Conservation (phyloP, 371 early-diverging fungal genomes). For the Blakeslea trispora region DNA sequence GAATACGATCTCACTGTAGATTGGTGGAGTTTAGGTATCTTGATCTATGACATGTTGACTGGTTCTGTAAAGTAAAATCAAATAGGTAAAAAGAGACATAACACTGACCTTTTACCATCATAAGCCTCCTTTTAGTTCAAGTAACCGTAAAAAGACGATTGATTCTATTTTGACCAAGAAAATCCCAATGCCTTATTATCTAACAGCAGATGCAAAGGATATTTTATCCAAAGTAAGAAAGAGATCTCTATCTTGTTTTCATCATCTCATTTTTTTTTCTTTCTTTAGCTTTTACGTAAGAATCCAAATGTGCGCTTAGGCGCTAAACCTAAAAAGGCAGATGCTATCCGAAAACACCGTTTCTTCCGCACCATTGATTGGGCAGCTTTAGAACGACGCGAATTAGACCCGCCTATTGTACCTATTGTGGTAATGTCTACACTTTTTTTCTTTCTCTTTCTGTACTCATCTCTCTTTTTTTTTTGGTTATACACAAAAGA, state of each 20-base stretch:
- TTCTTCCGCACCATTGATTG: constrained; percentile 91
- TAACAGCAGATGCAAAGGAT: constrained; percentile 69
- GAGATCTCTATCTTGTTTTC: too few species aligned
- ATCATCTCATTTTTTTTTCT: too few species aligned
- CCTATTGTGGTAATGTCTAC: constrained; percentile 65
- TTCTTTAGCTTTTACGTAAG: constrained; percentile 65
- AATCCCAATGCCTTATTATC: constrained; percentile 71
- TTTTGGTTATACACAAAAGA: constrained; percentile 21
- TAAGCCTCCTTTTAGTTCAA: constrained; percentile 77
- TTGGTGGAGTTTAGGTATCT: constrained; percentile 94
- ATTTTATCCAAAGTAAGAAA: constrained; percentile 45
- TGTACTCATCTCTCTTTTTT: background rate
- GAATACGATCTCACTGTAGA: constrained; percentile 88
- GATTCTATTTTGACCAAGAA: constrained; percentile 77
- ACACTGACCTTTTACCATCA: constrained; percentile 1
- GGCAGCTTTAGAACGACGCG: constrained; percentile 61
- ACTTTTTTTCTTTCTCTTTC: background rate
- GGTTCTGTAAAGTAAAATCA: constrained; percentile 63
- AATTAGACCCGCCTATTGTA: constrained; percentile 74
- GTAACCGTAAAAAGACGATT: constrained; percentile 77
- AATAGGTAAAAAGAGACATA: too few species aligned
- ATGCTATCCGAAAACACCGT: constrained; percentile 80
- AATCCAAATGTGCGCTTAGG: constrained; percentile 72
- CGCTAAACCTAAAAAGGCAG: constrained; percentile 69
- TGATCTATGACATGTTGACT: constrained; percentile 88